phyloP scores from a whole-genome alignment of 805 yeast genomes.

The Wickerhamomyces xylosicus region DNA sequence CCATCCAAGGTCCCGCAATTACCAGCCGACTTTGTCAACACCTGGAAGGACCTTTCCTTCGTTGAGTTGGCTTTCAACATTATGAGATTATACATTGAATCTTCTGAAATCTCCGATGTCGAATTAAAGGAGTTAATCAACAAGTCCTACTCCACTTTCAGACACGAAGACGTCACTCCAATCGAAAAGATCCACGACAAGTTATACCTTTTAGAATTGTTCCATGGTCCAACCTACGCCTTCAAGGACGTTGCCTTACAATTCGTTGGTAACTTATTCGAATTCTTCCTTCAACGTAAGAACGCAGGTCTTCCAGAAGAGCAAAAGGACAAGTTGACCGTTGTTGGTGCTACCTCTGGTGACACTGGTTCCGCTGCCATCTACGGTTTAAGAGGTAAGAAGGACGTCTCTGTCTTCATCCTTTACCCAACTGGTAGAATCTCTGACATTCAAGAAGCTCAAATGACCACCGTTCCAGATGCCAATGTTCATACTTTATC shows the following conservation, averaged over 20 bases:
- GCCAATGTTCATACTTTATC: slow-evolving; percentile 89
- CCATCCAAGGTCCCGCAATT: slow-evolving; percentile 76
- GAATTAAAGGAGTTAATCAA: slow-evolving; percentile 56
- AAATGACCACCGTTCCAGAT: slow-evolving; percentile 95
- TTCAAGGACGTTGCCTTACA: slow-evolving; percentile 98
- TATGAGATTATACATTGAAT: slow-evolving; percentile 66
- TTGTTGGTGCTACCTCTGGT: slow-evolving; percentile 98
- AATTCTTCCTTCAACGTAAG: slow-evolving; percentile 73
- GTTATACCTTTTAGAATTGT: slow-evolving; percentile 76
- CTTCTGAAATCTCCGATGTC: slow-evolving; percentile 58
- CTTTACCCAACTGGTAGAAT: slow-evolving; percentile 96
- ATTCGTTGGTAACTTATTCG: slow-evolving; percentile 94
- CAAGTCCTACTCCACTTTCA: slow-evolving; percentile 83
- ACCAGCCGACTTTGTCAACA: slow-evolving; percentile 36
- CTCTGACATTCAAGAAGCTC: slow-evolving; percentile 95
- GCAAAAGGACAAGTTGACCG: slow-evolving; percentile 75
- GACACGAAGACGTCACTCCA: slow-evolving; percentile 86
- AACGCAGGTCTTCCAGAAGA: slow-evolving; percentile 45
- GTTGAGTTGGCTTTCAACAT: slow-evolving; percentile 83
- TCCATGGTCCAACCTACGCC: slow-evolving; percentile 99
- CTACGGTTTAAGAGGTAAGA: slow-evolving; percentile 92
- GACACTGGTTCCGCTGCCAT: slow-evolving; percentile 99
- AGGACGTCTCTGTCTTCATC: slow-evolving; percentile 95
- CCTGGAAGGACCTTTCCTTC: slow-evolving; percentile 71
- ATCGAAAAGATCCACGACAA: slow-evolving; percentile 46